Base-by-base conservation (phyloP, 1,284 basidiomycete species). In the Sporisorium scitamineum region DNA sequence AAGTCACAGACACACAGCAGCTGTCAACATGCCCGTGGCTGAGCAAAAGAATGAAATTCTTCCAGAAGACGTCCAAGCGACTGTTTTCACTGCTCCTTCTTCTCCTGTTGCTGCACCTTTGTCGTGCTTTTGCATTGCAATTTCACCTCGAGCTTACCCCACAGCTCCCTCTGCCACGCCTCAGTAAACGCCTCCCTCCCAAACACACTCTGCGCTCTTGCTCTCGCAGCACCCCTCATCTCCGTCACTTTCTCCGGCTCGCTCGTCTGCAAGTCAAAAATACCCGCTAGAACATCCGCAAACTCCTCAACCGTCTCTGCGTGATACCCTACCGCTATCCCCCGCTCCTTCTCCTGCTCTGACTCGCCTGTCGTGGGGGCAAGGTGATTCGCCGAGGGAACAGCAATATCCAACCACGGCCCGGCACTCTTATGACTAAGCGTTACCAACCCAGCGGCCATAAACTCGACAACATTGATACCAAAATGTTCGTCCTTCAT, bases 401-500 rank as follows among this genome's bases (percentile, higher is more conserved):
- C 90, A 34, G 97, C 91, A 65, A 99, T 98, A 85, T 99, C 96
- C 57, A 91, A 88, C 32, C 95, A 85, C 0, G 96, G 97, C 0
- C 97, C 96, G 0, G 93, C 96, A 0, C 94, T 97, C 0, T 93
- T 93, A 84, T 99, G 95, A 0, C 92, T 91, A 3, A 99, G 89
- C 0, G 96, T 94, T 20, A 99, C 93, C 2, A 96, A 89, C 0
- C 96, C 96, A 0, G 96, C 94, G 3, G 95, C 63, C 95, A 98
- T 96, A 80, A 94, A 96, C 85, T 99, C 96, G 9, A 99, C 96
- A 20, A 99, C 90, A 80, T 95, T 97, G 85, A 99, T 99, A 2
- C 97, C 97, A 79, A 99, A 99, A 85, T 99, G 96, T 86, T 99
- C 97, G 83, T 99, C 95, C 1, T 95, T 90, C 96, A 99, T 99